Conservation (phyloP, 257 asterid species). For the Penstemon davidsonii region DNA sequence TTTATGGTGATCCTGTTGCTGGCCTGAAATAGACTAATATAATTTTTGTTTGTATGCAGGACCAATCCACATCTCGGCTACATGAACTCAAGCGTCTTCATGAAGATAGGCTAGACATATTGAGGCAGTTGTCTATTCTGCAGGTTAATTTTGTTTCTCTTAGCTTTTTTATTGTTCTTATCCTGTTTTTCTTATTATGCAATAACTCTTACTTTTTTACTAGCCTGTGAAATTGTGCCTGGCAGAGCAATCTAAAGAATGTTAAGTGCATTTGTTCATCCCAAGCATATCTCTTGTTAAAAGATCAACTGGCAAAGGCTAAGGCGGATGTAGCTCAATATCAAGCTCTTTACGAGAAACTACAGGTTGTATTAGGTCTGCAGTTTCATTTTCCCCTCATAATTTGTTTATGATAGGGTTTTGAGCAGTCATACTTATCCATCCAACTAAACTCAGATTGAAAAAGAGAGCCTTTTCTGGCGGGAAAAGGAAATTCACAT, state of each 20-base stretch:
- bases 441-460: conserved; percentile 51
- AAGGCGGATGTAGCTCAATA: conserved; percentile 65
- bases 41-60: conserved; percentile 44
- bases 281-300: conserved; percentile 64
- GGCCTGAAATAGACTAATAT: conserved; percentile 6
- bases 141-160: conserved; percentile 56
- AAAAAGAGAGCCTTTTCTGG: conserved; percentile 86
- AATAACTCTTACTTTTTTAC: conserved; percentile 26
- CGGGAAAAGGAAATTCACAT: conserved; percentile 71
- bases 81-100: conserved; percentile 75
- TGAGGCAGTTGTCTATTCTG: conserved; percentile 65
- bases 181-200: conserved; percentile 22
- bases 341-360: conserved; percentile 78
- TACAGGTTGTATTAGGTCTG: conserved; percentile 73
- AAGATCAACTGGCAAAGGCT: conserved; percentile 79
- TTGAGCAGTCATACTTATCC: conserved; percentile 23
- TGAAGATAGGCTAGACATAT: conserved; percentile 73
- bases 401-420: conserved; percentile 22
- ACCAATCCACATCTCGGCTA: conserved; percentile 61
- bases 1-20: conserved; percentile 22
- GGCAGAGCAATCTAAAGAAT: conserved; percentile 78
- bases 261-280: conserved; percentile 68
- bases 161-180: conserved; percentile 19
- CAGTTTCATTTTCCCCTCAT: conserved; percentile 34
- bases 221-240: conserved; percentile 33